phyloP scores from a whole-genome alignment of 2,329 filamentous ascomycete genomes.

The Ceratocystis albifundus region DNA sequence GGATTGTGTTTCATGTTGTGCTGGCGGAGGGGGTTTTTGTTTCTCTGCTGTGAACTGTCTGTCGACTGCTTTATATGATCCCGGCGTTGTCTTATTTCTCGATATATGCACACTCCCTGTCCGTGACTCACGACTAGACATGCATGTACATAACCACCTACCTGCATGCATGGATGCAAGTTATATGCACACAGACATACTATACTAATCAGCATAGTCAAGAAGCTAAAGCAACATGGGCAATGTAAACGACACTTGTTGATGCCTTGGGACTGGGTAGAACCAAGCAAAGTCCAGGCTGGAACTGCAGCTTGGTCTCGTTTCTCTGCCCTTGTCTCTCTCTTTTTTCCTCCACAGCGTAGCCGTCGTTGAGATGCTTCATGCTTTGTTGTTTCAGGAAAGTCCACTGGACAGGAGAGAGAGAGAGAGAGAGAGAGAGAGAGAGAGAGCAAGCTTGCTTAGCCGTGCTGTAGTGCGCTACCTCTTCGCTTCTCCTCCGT shows the following conservation, averaged over 20 bases:
- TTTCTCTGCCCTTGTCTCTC: background rate
- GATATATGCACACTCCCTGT: conserved; percentile 2
- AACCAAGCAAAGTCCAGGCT: too few species aligned
- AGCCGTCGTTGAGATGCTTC: background rate
- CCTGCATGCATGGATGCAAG: background rate
- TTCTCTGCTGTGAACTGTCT: background rate
- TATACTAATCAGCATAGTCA: background rate
- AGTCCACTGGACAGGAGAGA: background rate
- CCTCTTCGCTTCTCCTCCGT: background rate
- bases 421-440: too few species aligned
- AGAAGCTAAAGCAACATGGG: background rate
- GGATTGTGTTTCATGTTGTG: conserved; percentile 8
- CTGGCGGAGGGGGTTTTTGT: background rate
- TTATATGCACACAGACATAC: background rate
- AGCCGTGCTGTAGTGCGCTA: background rate
- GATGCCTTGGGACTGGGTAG: too few species aligned
- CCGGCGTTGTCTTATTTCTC: background rate
- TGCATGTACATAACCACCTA: background rate
- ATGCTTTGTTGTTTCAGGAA: conserved; percentile 1
- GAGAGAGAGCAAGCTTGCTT: background rate
- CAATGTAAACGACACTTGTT: too few species aligned
- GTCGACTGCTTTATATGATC: background rate
- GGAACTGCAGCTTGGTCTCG: background rate
- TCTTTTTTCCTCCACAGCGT: background rate
- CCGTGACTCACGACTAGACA: background rate